These are phyloP conservation scores for Hymenoscyphus linearis DNA, from an alignment of 2,329 filamentous ascomycete genomes.

Conservation along the genomic window DNA sequence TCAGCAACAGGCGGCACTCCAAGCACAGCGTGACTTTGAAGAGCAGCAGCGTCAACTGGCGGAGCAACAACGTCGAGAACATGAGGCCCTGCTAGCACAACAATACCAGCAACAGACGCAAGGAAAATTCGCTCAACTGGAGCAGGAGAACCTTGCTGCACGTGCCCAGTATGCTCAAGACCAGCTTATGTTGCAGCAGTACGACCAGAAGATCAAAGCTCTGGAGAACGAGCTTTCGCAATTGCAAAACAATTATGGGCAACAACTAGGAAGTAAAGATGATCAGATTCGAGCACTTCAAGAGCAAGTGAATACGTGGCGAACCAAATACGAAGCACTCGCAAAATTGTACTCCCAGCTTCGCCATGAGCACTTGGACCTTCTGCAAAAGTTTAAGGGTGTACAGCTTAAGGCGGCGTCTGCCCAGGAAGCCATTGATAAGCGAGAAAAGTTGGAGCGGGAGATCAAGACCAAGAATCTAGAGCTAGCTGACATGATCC, in stretches of 20 bases:
- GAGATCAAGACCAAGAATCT: constrained; percentile 99
- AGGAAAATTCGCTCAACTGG: constrained; percentile 88
- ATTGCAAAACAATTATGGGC: constrained; percentile 74
- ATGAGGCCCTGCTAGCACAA: constrained; percentile 82
- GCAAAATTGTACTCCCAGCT: constrained; percentile 97
- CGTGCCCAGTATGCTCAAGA: constrained; percentile 95
- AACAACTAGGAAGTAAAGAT: constrained; percentile 85
- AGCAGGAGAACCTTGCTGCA: constrained; percentile 91
- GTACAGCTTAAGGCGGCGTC: constrained; percentile 96
- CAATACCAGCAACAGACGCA: constrained; percentile 93
- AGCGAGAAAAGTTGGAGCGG: constrained; percentile 87
- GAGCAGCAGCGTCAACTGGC: constrained; percentile 83
- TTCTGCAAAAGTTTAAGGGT: constrained; percentile 92
- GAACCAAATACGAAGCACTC: constrained; percentile 91
- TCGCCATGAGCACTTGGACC: constrained; percentile 87
- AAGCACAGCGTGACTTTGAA: constrained; percentile 92
- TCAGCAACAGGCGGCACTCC: constrained; percentile 76
- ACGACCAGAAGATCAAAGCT: constrained; percentile 89
- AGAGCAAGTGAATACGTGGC: constrained; percentile 97
- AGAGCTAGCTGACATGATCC: constrained; percentile 98
- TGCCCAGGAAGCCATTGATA: constrained; percentile 93
- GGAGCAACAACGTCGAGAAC: constrained; percentile 85
- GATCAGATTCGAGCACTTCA: constrained; percentile 90
- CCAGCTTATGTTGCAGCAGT: constrained; percentile 94
- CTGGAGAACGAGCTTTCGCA: constrained; percentile 82